Percentiles rank a stretch among this genome's conserved stretches.
These are phyloP conservation scores for Erigeron philadelphicus DNA, from an alignment of 140 eudicot species.

Conservation along the genomic window DNA sequence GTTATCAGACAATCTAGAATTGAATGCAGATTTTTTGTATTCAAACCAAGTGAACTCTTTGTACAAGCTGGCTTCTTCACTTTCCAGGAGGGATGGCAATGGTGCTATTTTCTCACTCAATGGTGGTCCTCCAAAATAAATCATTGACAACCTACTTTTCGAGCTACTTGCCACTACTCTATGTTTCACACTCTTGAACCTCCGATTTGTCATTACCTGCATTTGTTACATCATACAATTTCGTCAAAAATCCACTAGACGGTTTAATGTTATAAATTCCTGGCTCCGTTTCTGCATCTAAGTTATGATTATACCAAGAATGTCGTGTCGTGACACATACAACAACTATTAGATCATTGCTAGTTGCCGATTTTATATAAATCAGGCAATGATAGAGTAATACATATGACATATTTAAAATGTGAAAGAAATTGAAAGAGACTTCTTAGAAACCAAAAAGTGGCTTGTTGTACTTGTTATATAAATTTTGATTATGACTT, in stretches of 20 bases:
- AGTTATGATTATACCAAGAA: no score
- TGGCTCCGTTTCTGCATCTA: no score
- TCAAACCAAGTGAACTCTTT: slow-evolving; percentile 80
- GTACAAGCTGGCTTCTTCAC: slow-evolving; percentile 65
- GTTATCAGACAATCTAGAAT: slow-evolving; percentile 47
- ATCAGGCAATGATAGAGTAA: no score
- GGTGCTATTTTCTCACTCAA: slow-evolving; percentile 59
- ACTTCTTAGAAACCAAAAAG: no score
- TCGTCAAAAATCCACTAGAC: not conserved
- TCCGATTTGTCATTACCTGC: slow-evolving; percentile 79
- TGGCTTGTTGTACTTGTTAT: no score
- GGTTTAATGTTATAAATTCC: not conserved
- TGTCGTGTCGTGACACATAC: no score
- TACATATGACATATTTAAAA: no score
- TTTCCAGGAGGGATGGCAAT: slow-evolving; percentile 43
- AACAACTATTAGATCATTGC: no score
- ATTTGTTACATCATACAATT: not conserved
- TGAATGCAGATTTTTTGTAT: slow-evolving; percentile 54
- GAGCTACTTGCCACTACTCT: slow-evolving; percentile 43
- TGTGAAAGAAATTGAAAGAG: no score
- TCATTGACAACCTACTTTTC: slow-evolving; percentile 62
- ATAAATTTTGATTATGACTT: no score
- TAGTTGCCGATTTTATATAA: no score
- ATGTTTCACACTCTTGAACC: slow-evolving; percentile 67
- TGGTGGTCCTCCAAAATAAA: slow-evolving; percentile 70